A percentile compares a stretch with the other conserved stretches of the same genome.
Conservation (phyloP, 495 filamentous ascomycete genomes). For the Margaritispora aquatica region DNA sequence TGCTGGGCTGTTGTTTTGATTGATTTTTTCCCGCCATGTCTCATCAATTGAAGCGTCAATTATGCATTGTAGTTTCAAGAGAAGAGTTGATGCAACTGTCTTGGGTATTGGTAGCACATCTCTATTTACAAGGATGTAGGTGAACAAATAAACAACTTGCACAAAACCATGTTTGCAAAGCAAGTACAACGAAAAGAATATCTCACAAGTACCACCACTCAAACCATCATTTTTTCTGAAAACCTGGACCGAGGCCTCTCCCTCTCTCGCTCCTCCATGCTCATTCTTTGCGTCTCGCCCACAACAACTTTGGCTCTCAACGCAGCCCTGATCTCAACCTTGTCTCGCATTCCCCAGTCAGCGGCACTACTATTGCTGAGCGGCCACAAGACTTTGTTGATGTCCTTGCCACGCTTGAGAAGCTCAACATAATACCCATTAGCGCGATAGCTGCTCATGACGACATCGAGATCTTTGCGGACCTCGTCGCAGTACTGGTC, state of each 20-base stretch:
- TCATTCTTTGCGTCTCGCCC: background rate
- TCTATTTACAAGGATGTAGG: background rate
- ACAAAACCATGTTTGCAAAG: no score
- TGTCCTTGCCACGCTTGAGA: slow-evolving; percentile 26
- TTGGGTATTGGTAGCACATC: no score
- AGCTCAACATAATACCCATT: slow-evolving; percentile 43
- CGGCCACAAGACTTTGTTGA: slow-evolving; percentile 64
- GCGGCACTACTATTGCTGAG: slow-evolving; percentile 51
- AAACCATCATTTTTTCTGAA: background rate
- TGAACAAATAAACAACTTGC: no score
- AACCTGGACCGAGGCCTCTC: background rate
- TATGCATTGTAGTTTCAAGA: no score
- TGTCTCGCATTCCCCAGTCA: slow-evolving; percentile 54
- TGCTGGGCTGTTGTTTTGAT: no score
- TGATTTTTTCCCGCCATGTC: no score
- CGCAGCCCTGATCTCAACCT: slow-evolving; percentile 52
- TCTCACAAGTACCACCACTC: background rate
- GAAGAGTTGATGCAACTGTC: no score
- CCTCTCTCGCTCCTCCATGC: background rate
- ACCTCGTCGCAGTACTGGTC: slow-evolving; percentile 71
- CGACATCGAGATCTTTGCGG: slow-evolving; percentile 64
- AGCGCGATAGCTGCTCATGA: slow-evolving; percentile 52
- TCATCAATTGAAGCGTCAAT: no score
- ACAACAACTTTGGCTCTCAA: slow-evolving; percentile 37
- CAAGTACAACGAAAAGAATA: background rate